Base-by-base conservation (phyloP, 192 early-diverging fungal species). In the Phycomyces blakesleeanus region DNA sequence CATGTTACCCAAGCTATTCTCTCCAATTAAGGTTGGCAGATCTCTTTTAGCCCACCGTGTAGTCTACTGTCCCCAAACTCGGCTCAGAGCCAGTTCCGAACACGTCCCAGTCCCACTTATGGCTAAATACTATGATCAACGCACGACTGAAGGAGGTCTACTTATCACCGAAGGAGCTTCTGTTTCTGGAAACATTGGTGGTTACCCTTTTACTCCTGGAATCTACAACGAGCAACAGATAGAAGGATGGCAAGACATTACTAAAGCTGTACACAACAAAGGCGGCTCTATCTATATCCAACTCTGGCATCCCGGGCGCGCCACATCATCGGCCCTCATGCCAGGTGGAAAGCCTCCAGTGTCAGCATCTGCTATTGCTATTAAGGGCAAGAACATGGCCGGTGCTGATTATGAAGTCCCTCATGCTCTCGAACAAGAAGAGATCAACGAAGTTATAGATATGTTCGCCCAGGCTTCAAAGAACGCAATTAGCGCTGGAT, bases 401-500 rank as follows among this genome's bases (percentile, higher is more conserved):
- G 71, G 64, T 18, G 37, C 24, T 15, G 37, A 27, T 12, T 24
- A 65, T 18, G 52, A 65, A 16, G 40, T 51, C 5, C 69, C 69
- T 61, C 63, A 58, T 20, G 39, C 69, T 5, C 41, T 71, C 10
- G 54, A 59, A 15, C 38, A 26, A 1, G 5, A 12, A 0, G 69
- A 71, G 7, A 66, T 71, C 12, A 44, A 53, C n/a, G 15, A 38
- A 20, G 4, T 71, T 2, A 20, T 64, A 16, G 9, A 61, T 3
- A 53, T 61, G 0, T 71, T 27, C 29, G 29, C 15, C 16, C 25
- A 61, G 4, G 87, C 90, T 37, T 87, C 94, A 0, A 61, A 65
- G 39, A 83, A 87, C 39, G 91, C 96, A 0, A 74, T 83, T 22
- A 76, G 81, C 44, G 93, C 95, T 9, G 93, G 92, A 0, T 91